Evolutionary conservation across 768 basidiomycete genomes (phyloP), one percentile per base, ranked within the genome.

Genomic region (Lanmaoa rubissima): DNA sequence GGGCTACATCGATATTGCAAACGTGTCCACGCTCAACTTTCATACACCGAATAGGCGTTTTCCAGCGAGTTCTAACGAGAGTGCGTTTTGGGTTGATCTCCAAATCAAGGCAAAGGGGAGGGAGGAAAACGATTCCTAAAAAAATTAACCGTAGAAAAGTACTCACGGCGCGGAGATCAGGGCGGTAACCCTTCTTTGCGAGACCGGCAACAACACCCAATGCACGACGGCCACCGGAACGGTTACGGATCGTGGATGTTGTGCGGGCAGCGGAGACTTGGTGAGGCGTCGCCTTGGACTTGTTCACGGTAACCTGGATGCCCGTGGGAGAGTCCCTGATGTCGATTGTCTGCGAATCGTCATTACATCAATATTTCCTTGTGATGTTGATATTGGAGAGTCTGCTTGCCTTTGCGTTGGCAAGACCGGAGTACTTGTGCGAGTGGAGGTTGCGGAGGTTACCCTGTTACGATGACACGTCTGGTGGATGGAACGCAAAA

Each of bases 31-130:
- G 83, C 90, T 88, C 89, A 81, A 76, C 89, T 80, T 87, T 92
- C 88, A 86, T 86, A 72, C 74, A 75, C 79, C 78, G 74, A 73
- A 68, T 66, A 45, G 76, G 80, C 73, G 73, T 64, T 72, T 68
- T 90, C 87, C 87, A 83, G 89, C 79, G 87, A 90, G 90, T 90
- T 93, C 90, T 93, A 93, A 86, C 86, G 86, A 82, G 85, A 86
- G 76, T 92, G 90, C 89, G 75, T 78, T 67, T 28, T 61, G 40
- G 32, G 42, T 48, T 36, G 42, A n/a, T 47, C 36, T 46, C 54
- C 60, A 24, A 48, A 31, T 10, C 38, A 36, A 53, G n/a, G 11
- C 10, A 24, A 24, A 48, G 38, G 7, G 17, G 7, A 1, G 10
- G 5, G 12, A 36, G 6, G 11, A 12, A 11, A 9, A 17, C 7